Evolutionary conservation across 352 stramenopile species (phyloP), one percentile per base, ranked within the genome.

Genomic region (Phytophthora capsici): DNA sequence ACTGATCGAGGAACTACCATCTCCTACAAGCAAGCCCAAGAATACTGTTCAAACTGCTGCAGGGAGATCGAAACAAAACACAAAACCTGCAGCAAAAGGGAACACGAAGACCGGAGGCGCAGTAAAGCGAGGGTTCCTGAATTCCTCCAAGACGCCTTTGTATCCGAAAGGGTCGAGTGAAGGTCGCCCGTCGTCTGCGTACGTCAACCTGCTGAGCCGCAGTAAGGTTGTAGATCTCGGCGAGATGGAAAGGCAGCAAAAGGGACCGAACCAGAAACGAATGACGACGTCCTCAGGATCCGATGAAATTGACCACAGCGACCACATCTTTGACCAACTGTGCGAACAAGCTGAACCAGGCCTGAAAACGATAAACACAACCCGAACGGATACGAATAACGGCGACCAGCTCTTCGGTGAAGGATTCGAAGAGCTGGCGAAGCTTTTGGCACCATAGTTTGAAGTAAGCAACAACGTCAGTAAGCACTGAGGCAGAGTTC

Each of bases 41-140:
- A 50, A 26, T 28, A 23, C 17, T 22, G 6, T 10, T 17, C 25
- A 45, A 58, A 22, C 55, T 37, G 22, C 22, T 36, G 26, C 14
- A 7, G 30, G 10, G 25, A 66, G 46, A n/a, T 50, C 38, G 25
- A 13, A 34, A 34, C 28, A 34, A 34, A 34, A 12, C 7, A 19
- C 44, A 40, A 57, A 23, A 10, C 44, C 49, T 36, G 49, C 30
- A 9, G 8, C 41, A 47, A 65, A 63, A 47, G 14, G 34, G 12
- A 73, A 52, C 5, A 64, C 63, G n/a, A 78, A 75, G 13, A 51
- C 28, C 10, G 12, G 30, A 28, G 40, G 47, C 6, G 76, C 73
- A 3, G 82, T 95, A 19, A 93, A 93, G 72, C 84, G 84, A 32
- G 87, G 85, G 3, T 95, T 95, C 55, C 50, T 95, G 28, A 93